These are phyloP conservation scores for Teunomyces barrocoloradensis DNA, from an alignment of 805 yeast species.

Conservation along the genomic window DNA sequence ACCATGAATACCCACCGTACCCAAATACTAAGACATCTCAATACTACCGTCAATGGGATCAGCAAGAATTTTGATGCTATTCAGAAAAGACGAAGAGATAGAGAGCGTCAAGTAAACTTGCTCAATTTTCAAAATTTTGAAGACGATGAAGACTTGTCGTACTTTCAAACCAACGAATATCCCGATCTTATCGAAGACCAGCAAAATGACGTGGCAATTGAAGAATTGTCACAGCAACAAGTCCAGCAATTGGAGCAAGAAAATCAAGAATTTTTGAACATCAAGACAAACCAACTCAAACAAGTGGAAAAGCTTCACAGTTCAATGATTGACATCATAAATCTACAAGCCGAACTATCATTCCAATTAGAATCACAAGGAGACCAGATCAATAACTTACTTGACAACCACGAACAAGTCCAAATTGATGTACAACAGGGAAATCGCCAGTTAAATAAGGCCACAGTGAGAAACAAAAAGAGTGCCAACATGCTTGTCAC, in stretches of 20 bases:
- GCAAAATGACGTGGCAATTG: conserved; percentile 10
- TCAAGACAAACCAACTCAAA: conserved; percentile 58
- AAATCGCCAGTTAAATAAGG: conserved; percentile 64
- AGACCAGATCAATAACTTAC: conserved; percentile 59
- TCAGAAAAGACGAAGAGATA: conserved; percentile 46
- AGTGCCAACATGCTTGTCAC: conserved; percentile 56
- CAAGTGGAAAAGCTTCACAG: conserved; percentile 60
- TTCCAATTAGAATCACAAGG: conserved; percentile 72
- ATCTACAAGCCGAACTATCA: conserved; percentile 70
- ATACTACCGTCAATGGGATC: conserved; percentile 39
- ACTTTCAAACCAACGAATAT: background rate
- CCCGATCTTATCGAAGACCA: conserved; percentile 4
- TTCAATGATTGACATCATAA: conserved; percentile 69
- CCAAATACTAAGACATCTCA: conserved; percentile 49
- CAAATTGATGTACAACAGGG: conserved; percentile 67
- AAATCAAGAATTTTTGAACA: conserved; percentile 51
- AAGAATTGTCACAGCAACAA: conserved; percentile 49
- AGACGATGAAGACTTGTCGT: conserved; percentile 21
- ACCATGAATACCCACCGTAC: conserved; percentile 45
- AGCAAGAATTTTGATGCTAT: conserved; percentile 47
- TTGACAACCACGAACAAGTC: conserved; percentile 67
- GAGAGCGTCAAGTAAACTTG: conserved; percentile 35
- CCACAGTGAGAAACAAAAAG: conserved; percentile 60
- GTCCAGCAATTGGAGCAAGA: conserved; percentile 57
- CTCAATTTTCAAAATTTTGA: conserved; percentile 42